Conservation (phyloP, 345 rosid species). For the Excoecaria cochinchinensis region DNA sequence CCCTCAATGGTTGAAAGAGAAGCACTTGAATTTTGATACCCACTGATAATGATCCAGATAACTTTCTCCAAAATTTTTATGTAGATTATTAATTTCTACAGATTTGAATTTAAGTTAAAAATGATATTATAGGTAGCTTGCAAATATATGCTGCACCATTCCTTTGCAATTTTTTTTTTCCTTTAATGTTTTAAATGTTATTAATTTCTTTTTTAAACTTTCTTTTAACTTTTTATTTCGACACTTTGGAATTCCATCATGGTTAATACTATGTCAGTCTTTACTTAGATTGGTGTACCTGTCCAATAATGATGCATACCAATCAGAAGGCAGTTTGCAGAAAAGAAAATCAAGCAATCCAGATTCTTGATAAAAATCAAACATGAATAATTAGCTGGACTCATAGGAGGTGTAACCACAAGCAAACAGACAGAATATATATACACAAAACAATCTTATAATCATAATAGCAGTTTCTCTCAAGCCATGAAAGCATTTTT, state of each 20-base stretch:
- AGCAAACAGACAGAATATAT: neutral
- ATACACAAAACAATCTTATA: neutral
- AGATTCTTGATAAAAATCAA: conserved; percentile 1
- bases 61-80: conserved; percentile 3
- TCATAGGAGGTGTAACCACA: neutral
- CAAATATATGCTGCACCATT: neutral
- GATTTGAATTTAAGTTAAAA: conserved; percentile 7
- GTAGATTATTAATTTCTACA: neutral
- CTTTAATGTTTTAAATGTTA: neutral
- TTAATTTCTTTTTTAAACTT: neutral
- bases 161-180: neutral
- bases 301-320: neutral
- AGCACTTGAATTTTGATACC: conserved; percentile 3
- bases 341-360: conserved; percentile 6
- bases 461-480: neutral
- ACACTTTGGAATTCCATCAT: neutral
- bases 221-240: neutral
- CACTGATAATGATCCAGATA: neutral
- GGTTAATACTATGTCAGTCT: neutral
- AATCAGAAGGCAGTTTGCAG: neutral
- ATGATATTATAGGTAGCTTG: conserved; percentile 5
- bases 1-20: conserved; percentile 5
- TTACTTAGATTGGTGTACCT: neutral
- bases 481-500: neutral
- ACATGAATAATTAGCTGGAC: neutral